Evolutionary conservation across 1,284 basidiomycete genomes (phyloP), one percentile per base, ranked within the genome.

Genomic region (Trametes pubescens): DNA sequence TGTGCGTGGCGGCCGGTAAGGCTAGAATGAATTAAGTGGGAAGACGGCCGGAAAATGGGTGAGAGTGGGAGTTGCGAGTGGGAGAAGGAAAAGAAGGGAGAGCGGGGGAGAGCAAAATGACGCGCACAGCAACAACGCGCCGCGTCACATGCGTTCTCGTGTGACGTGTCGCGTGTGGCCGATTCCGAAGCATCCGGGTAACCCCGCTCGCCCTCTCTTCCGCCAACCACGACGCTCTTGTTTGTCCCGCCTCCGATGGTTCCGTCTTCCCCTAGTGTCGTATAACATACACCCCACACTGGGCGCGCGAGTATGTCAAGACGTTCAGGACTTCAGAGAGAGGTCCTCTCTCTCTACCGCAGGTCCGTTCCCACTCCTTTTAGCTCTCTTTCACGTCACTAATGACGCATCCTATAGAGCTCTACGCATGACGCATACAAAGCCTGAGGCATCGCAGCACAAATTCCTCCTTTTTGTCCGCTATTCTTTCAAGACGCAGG

Each of bases 311-410:
- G 6, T 11, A 75, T 74, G 71, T 64, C 74, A 2, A 64, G 66
- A 46, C 71, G 75, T 59, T 91, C 90, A 4, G 91, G 91, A 14
- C 78, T 92, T 24, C 91, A 93, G 73, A 86, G 78, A 69, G 87
- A 93, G 37, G 88, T 91, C 18, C 76, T 93, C 32, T 79, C 84
- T 14, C 80, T 93, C n/a, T 93, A 93, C 71, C 82, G 89, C 78
- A 83, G 90, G 61, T 55, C 14, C 51, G 18, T 59, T 34, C 18
- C 32, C 47, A 16, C 22, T 32, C 29, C 51, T 18, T 64, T 43
- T 34, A 38, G 21, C 24, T 51, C 44, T 22, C 37, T 24, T 34
- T 46, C 26, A 11, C 44, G 29, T n/a, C n/a, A 18, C 53, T 53
- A 46, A 59, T 43, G 38, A 53, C 18, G 56, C 48, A 11, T 55